phyloP scores from a whole-genome alignment of 75 land plant genomes.

The Pinus taeda region DNA sequence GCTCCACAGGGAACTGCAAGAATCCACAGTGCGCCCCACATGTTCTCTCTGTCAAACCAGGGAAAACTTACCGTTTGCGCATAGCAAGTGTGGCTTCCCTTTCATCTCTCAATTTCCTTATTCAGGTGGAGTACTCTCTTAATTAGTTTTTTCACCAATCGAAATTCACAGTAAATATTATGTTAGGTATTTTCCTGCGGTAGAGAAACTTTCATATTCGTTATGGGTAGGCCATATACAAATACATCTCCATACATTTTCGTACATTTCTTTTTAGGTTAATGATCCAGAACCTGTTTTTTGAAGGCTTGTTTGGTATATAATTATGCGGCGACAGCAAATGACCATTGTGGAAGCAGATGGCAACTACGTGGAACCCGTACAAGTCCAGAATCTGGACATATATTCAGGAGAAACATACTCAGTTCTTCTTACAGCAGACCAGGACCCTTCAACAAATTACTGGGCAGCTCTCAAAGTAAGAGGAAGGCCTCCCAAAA shows the following conservation, averaged over 20 bases:
- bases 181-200: no score
- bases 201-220: no score
- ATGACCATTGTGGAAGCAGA: constrained; percentile 91
- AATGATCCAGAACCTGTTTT: no score
- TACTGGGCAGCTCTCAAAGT: constrained; percentile 75
- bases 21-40: constrained; percentile 44
- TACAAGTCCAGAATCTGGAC: constrained; percentile 56
- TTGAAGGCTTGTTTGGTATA: no score
- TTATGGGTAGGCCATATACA: no score
- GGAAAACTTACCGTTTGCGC: constrained; percentile 70
- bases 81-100: constrained; percentile 74
- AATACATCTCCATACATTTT: no score
- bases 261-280: no score
- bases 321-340: constrained; percentile 32
- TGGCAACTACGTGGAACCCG: constrained; percentile 78
- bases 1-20: constrained; percentile 43
- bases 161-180: no score
- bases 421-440: constrained; percentile 70
- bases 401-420: constrained; percentile 90
- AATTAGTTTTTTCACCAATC: no score
- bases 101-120: constrained; percentile 58
- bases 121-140: no score
- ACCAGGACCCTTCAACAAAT: constrained; percentile 58
- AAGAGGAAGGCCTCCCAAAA: constrained; percentile 65
- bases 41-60: constrained; percentile 49